Percentiles rank a stretch among this genome's conserved stretches.
Evolutionary conservation across 2,329 filamentous ascomycete genomes (phyloP).

Genomic region (Pseudocercospora crystallina): DNA sequence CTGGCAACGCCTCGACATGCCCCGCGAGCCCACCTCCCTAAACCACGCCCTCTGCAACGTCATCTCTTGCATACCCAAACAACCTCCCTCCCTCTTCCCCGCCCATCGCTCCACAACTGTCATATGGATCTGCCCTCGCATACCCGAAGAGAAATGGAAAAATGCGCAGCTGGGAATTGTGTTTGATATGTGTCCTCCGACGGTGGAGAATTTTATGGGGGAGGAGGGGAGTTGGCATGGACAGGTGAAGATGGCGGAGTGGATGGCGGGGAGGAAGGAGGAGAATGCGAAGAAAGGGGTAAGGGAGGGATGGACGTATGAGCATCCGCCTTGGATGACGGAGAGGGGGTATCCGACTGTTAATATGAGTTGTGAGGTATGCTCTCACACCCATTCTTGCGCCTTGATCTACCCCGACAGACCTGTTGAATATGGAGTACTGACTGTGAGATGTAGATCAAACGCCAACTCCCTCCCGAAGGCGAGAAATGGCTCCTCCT

Average conservation of each 20-base stretch:
- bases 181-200: slow-evolving; percentile 16
- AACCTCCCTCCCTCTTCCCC: not conserved
- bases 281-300: no score
- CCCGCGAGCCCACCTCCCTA: slow-evolving; percentile 8
- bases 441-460: no score
- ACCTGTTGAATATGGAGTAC: no score
- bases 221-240: no score
- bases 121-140: slow-evolving; percentile 18
- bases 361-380: slow-evolving; percentile 22
- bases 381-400: no score
- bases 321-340: slow-evolving; percentile 17
- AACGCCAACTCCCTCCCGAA: slow-evolving; percentile 18
- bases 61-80: slow-evolving; percentile 15
- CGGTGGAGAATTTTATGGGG: slow-evolving; percentile 19
- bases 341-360: slow-evolving; percentile 22
- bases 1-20: slow-evolving; percentile 22
- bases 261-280: no score
- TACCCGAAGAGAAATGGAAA: slow-evolving; percentile 17
- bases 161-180: slow-evolving; percentile 18
- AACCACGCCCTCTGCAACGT: slow-evolving; percentile 19
- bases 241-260: no score
- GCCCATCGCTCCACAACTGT: slow-evolving; percentile 3
- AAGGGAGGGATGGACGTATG: slow-evolving; percentile 2
- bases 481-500: slow-evolving; percentile 24
- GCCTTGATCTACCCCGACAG: no score